Evolutionary conservation across 805 yeast genomes (phyloP).

Genomic region (Candida chilensis): DNA sequence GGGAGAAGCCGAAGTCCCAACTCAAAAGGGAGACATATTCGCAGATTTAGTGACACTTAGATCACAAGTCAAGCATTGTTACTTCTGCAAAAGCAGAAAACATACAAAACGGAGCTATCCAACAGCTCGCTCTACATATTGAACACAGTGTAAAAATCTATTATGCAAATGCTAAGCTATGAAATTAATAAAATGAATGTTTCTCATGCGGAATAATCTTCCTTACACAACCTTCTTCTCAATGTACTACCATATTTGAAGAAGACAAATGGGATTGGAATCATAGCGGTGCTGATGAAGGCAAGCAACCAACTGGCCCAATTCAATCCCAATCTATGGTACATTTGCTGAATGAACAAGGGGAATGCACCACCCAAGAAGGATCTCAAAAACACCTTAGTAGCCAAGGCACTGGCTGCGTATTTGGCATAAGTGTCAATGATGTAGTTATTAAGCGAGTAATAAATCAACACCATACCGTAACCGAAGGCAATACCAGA

Average conservation of each 20-base stretch:
- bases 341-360: conserved; percentile 75
- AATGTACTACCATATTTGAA: conserved; percentile 56
- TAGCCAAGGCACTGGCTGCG: conserved; percentile 76
- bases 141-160: too few relatives aligned
- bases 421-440: conserved; percentile 82
- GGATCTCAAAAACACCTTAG: conserved; percentile 71
- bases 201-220: too few relatives aligned
- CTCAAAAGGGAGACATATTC: too few relatives aligned
- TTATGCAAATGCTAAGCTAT: too few relatives aligned
- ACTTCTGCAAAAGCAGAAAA: too few relatives aligned
- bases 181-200: too few relatives aligned
- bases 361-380: conserved; percentile 89
- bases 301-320: conserved; percentile 82
- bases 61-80: too few relatives aligned
- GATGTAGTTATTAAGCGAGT: conserved; percentile 67
- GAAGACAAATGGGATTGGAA: conserved; percentile 61
- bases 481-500: conserved; percentile 52
- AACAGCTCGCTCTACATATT: too few relatives aligned
- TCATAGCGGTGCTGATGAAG: conserved; percentile 71
- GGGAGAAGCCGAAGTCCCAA: too few relatives aligned
- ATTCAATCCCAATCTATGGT: conserved; percentile 58
- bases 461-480: conserved; percentile 53
- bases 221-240: conserved; percentile 59
- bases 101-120: too few relatives aligned
- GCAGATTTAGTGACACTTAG: too few relatives aligned